Evolutionary conservation across 768 basidiomycete genomes (phyloP).

Genomic region (Botryobasidium botryosum): DNA sequence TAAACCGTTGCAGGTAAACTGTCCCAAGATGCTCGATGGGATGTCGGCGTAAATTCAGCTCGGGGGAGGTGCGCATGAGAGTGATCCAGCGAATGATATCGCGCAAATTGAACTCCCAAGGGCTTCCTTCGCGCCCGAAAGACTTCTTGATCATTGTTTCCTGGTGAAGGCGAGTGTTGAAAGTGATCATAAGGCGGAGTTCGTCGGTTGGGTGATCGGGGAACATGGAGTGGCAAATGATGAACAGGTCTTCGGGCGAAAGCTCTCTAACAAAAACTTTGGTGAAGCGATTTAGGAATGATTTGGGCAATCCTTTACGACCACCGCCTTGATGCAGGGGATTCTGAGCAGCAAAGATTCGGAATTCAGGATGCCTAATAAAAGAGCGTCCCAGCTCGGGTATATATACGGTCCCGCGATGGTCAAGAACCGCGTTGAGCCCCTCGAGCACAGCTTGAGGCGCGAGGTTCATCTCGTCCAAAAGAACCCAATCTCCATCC

Average conservation of each 20-base stretch:
- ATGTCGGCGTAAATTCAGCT: conserved; percentile 23
- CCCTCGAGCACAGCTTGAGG: conserved; percentile 95
- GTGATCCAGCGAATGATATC: conserved; percentile 83
- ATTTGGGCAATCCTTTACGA: conserved; percentile 91
- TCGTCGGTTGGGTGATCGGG: conserved; percentile 36
- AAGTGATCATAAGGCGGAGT: conserved; percentile 62
- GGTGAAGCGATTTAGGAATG: conserved; percentile 96
- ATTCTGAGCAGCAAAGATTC: conserved; percentile 96
- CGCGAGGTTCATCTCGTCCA: conserved; percentile 98
- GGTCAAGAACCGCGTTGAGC: conserved; percentile 88
- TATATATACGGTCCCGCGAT: conserved; percentile 86
- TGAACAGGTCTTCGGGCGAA: conserved; percentile 51
- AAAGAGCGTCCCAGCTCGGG: conserved; percentile 90
- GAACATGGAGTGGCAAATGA: conserved; percentile 62
- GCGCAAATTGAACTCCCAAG: conserved; percentile 97
- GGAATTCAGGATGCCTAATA: conserved; percentile 76
- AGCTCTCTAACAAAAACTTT: conserved; percentile 89
- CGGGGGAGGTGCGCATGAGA: conserved; percentile 20
- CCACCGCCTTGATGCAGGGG: conserved; percentile 92
- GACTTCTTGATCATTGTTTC: conserved; percentile 43
- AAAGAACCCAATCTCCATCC: conserved; percentile 91
- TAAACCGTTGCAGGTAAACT: conserved; percentile 77
- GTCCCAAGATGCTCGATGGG: conserved; percentile 49
- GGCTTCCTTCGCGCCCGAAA: conserved; percentile 67
- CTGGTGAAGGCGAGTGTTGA: conserved; percentile 54